Conservation (phyloP, 495 filamentous ascomycete genomes). For the Articulospora tetracladia region DNA sequence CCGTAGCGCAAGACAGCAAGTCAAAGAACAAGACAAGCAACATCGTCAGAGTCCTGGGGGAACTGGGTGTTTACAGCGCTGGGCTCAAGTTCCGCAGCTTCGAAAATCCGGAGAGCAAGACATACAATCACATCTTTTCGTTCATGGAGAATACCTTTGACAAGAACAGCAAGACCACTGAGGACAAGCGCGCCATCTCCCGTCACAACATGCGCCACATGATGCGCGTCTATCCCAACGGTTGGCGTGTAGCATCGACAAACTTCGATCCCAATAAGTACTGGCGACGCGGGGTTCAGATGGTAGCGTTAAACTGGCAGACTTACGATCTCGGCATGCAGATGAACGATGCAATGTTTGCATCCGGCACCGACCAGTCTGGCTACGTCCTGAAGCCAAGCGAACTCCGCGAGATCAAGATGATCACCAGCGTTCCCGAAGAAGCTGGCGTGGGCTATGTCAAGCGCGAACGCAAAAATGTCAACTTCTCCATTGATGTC, state of each 20-base stretch:
- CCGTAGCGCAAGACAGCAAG: constrained; percentile 40
- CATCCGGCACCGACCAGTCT: constrained; percentile 78
- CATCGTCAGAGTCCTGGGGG: constrained; percentile 77
- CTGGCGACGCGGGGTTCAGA: constrained; percentile 88
- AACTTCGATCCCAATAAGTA: constrained; percentile 92
- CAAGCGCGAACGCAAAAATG: constrained; percentile 68
- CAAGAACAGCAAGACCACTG: constrained; percentile 65
- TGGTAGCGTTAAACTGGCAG: constrained; percentile 87
- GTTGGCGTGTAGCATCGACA: constrained; percentile 71
- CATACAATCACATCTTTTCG: constrained; percentile 89
- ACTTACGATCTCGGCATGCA: constrained; percentile 94
- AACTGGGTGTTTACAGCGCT: constrained; percentile 82
- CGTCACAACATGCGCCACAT: constrained; percentile 88
- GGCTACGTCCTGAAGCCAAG: constrained; percentile 94
- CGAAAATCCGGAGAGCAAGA: constrained; percentile 68
- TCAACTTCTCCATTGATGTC: constrained; percentile 80
- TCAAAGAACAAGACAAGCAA: constrained; percentile 72
- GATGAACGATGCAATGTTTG: constrained; percentile 97
- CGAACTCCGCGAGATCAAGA: constrained; percentile 63
- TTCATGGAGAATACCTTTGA: constrained; percentile 84
- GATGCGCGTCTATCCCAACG: constrained; percentile 90
- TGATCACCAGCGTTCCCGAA: constrained; percentile 33
- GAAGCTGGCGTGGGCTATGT: constrained; percentile 42
- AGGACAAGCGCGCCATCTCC: constrained; percentile 69
- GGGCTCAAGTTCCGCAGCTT: constrained; percentile 81